Percentiles rank a stretch among this genome's conserved stretches.
Evolutionary conservation across 2,329 filamentous ascomycete genomes (phyloP).

Genomic region (Microcyclosporella mali): DNA sequence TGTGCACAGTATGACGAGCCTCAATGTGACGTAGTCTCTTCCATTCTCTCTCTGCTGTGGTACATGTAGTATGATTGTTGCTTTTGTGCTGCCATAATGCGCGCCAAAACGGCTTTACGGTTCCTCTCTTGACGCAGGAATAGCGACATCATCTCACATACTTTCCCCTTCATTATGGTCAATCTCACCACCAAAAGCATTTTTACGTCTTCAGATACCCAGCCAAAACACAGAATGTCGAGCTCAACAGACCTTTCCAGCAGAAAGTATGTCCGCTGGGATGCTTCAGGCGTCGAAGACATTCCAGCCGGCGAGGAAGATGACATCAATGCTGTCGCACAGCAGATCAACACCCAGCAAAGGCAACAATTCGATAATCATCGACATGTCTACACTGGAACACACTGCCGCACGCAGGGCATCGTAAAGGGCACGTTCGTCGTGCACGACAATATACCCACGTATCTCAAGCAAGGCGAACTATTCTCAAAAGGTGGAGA

Average conservation of each 20-base stretch:
- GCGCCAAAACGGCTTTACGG: no score
- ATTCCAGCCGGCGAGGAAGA: constrained; percentile 37
- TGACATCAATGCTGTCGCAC: constrained; percentile 42
- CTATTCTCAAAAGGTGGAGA: constrained; percentile 28
- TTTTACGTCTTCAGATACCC: neutral
- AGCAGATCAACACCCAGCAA: constrained; percentile 43
- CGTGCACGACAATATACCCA: constrained; percentile 37
- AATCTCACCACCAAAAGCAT: no score
- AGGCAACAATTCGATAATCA: constrained; percentile 40
- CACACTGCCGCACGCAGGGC: constrained; percentile 44
- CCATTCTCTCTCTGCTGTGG: no score
- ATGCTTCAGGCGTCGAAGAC: constrained; percentile 34
- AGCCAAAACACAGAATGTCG: constrained; percentile 2
- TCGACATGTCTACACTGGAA: constrained; percentile 36
- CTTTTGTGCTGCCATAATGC: no score
- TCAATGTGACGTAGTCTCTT: no score
- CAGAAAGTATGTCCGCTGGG: constrained; percentile 11
- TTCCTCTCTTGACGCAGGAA: no score
- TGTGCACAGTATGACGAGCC: no score
- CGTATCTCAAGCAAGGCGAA: constrained; percentile 40
- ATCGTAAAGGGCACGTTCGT: constrained; percentile 45
- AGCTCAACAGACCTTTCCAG: neutral
- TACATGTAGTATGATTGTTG: no score
- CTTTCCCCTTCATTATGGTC: no score
- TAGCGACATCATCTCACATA: no score